Evolutionary conservation across 2,329 filamentous ascomycete genomes (phyloP), one percentile per base, ranked within the genome.

Genomic region (Parasarocladium wereldwijsianum): DNA sequence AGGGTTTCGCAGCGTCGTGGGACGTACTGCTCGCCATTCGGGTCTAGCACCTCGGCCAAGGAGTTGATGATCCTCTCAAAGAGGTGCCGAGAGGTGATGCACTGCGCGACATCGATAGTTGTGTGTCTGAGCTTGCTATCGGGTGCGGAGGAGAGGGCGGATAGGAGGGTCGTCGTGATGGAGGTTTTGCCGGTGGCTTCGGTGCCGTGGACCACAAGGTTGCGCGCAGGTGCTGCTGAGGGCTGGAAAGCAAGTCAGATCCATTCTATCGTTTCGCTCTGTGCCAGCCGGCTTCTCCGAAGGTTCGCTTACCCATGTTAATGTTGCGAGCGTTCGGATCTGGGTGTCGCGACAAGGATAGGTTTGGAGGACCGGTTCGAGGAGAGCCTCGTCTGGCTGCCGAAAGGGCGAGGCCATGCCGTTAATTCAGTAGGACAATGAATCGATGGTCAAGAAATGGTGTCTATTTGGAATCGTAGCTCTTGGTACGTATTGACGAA

Each of bases 111-210:
- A 41, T 70, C 73, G 36, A 87, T 55, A 17, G 80, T 58, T 21
- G 74, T 68, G 42, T 76, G 68, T 15, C 56, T 55, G 11, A 76
- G 44, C 6, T 61, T 12, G 9, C 16, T 29, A 5, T 18, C 22
- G 8, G 18, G 18, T 6, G 14, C 8, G 3, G 20, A 16, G 17
- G 35, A 24, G 11, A 56, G 33, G 7, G 36, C 30, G 15, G 34
- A 33, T 21, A 57, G 43, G 14, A 56, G 64, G 3, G 65, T 62
- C 33, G 63, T 61, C 4, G 77, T 62, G 29, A 93, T 66, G 27
- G 70, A 69, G 18, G 74, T 82, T 57, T 96, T 96, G 23, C 85
- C 87, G 0, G 86, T 93, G 3, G 84, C 78, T 44, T 86, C 76
- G 17, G 85, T 71, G 29, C 90, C 90, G 50, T 96, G 76, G 28